Evolutionary conservation across 768 basidiomycete species (phyloP).

Genomic region (Pleurotus pulmonarius): DNA sequence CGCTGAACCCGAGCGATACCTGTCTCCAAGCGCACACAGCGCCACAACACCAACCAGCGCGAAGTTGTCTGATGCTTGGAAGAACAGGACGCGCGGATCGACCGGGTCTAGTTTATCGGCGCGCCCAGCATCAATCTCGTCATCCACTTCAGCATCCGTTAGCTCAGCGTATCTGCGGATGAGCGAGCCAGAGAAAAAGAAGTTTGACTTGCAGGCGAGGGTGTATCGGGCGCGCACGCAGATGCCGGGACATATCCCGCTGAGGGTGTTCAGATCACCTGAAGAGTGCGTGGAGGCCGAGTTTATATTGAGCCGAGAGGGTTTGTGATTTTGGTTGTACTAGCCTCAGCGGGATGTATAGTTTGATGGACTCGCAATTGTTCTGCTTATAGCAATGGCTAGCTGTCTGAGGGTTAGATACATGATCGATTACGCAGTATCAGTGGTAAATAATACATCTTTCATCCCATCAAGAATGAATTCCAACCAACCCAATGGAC

Average conservation of each 20-base stretch:
- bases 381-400: no score
- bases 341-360: no score
- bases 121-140: slow-evolving; percentile 1
- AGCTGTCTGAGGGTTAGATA: no score
- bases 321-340: neutral
- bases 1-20: slow-evolving; percentile 19
- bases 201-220: slow-evolving; percentile 56
- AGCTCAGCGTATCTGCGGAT: slow-evolving; percentile 14
- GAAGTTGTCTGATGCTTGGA: neutral
- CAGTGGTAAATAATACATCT: no score
- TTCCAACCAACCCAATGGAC: neutral
- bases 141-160: slow-evolving; percentile 1
- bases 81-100: neutral
- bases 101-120: neutral
- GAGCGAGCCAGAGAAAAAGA: slow-evolving; percentile 53
- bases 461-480: no score
- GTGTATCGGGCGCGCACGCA: slow-evolving; percentile 58
- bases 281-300: slow-evolving; percentile 65
- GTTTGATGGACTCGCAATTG: no score
- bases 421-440: no score
- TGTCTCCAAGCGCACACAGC: neutral
- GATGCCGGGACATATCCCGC: slow-evolving; percentile 51
- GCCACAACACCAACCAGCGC: neutral
- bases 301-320: slow-evolving; percentile 32
- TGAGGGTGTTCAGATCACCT: slow-evolving; percentile 69